Conservation (phyloP, 1,139 yeast genomes). For the Taphrina wiesneri region DNA sequence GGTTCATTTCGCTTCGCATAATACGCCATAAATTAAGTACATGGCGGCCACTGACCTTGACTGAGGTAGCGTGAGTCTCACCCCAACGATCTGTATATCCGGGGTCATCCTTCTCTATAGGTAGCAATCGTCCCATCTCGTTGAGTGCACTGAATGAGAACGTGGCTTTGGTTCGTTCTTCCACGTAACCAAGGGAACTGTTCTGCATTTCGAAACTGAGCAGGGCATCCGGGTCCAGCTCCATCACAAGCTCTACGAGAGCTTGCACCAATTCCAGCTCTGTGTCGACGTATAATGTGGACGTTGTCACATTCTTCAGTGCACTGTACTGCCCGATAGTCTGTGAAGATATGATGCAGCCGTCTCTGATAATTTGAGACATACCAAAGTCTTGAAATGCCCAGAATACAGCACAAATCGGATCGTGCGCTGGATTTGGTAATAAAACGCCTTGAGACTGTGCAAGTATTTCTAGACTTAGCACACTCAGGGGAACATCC, state of each 20-base stretch:
- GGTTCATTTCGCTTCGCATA: slow-evolving; percentile 60
- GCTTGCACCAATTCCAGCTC: slow-evolving; percentile 62
- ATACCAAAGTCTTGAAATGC: slow-evolving; percentile 48
- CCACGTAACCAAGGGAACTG: slow-evolving; percentile 83
- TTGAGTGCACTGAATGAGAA: slow-evolving; percentile 57
- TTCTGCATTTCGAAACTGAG: slow-evolving; percentile 82
- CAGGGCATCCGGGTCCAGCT: slow-evolving; percentile 81
- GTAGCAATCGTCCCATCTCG: slow-evolving; percentile 47
- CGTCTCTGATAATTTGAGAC: slow-evolving; percentile 2
- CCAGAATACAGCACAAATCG: slow-evolving; percentile 64
- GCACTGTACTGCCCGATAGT: background rate
- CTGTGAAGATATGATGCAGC: slow-evolving; percentile 19
- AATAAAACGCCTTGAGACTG: slow-evolving; percentile 53
- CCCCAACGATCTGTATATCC: slow-evolving; percentile 74
- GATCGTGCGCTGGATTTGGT: slow-evolving; percentile 70
- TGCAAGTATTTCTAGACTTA: slow-evolving; percentile 43
- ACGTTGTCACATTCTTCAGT: background rate
- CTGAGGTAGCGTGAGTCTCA: slow-evolving; percentile 69
- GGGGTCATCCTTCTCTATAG: slow-evolving; percentile 44
- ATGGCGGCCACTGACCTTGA: slow-evolving; percentile 75
- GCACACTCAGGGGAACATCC: slow-evolving; percentile 29
- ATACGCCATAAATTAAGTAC: slow-evolving; percentile 81
- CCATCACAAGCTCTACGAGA: slow-evolving; percentile 58
- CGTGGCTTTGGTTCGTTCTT: slow-evolving; percentile 58
- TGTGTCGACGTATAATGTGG: slow-evolving; percentile 41